phyloP scores from a whole-genome alignment of 345 rosid species.

The Linum tenue region DNA sequence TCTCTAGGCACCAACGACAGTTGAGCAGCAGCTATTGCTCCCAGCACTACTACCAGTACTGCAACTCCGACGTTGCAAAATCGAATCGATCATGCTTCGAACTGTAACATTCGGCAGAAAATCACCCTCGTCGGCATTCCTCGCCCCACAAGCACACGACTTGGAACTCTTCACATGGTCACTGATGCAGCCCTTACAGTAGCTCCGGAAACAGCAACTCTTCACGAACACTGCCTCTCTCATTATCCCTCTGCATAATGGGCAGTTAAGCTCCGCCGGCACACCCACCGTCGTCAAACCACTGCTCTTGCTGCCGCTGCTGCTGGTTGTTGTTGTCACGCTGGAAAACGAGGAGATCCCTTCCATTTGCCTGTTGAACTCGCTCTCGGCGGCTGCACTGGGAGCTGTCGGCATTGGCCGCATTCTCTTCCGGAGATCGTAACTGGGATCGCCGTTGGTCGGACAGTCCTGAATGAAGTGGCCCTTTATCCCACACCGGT shows the following conservation, averaged over 20 bases:
- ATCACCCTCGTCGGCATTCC: neutral
- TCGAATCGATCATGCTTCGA: neutral
- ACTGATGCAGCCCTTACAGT: constrained; percentile 1
- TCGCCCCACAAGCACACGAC: neutral
- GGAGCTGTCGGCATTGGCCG: neutral
- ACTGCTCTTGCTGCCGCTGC: neutral
- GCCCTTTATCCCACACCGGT: neutral
- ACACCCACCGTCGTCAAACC: neutral
- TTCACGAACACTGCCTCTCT: constrained; percentile 5
- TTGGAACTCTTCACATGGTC: neutral
- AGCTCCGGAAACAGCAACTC: constrained; percentile 6
- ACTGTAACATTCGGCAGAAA: neutral
- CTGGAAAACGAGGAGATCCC: neutral
- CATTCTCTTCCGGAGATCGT: neutral
- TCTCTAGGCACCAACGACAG: too few species aligned
- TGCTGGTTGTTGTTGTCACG: neutral
- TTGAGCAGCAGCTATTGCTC: neutral
- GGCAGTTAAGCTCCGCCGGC: neutral
- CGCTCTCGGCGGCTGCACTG: neutral
- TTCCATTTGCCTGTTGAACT: neutral
- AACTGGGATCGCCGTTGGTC: constrained; percentile 4
- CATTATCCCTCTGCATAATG: constrained; percentile 2
- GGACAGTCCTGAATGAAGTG: constrained; percentile 5
- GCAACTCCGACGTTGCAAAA: neutral
- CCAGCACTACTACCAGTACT: neutral